phyloP scores from a whole-genome alignment of 2,329 filamentous ascomycete genomes.

The Aureobasidium leucospermi region DNA sequence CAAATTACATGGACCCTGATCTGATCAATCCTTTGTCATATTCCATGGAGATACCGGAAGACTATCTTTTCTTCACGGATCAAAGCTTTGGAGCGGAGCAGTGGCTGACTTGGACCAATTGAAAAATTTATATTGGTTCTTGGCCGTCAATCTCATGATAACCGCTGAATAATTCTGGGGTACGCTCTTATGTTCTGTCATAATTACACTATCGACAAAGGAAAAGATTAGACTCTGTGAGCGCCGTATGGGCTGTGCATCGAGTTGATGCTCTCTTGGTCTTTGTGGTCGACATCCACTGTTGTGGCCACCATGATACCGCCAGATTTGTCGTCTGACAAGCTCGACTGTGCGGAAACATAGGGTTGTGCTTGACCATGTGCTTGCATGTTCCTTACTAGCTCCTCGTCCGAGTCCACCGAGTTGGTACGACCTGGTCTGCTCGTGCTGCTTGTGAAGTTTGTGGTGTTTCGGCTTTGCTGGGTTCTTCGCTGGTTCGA shows the following conservation, averaged over 20 bases:
- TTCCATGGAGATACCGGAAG: conserved; percentile 5
- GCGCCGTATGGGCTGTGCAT: not conserved
- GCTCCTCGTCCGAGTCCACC: conserved; percentile 3
- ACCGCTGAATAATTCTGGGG: not conserved
- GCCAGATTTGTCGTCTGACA: not conserved
- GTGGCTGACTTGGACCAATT: conserved; percentile 1
- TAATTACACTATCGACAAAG: not conserved
- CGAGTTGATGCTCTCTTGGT: not conserved
- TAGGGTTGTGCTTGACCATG: conserved; percentile 8
- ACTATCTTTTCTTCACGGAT: not conserved
- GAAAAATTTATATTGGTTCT: not conserved
- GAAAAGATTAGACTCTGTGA: not conserved
- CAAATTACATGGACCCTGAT: not conserved
- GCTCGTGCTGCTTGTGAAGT: not conserved
- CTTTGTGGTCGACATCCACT: conserved; percentile 3
- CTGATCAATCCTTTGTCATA: not conserved
- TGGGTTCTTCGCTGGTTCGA: not conserved
- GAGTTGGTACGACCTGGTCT: not conserved
- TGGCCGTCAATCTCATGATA: not conserved
- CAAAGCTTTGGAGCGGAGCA: not conserved
- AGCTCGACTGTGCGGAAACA: not conserved
- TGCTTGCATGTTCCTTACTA: conserved; percentile 6
- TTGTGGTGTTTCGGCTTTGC: not conserved
- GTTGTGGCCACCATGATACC: conserved; percentile 7
- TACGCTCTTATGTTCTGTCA: not conserved